Evolutionary conservation across 2,329 filamentous ascomycete genomes (phyloP).

Genomic region (Sarocladium oryzae): DNA sequence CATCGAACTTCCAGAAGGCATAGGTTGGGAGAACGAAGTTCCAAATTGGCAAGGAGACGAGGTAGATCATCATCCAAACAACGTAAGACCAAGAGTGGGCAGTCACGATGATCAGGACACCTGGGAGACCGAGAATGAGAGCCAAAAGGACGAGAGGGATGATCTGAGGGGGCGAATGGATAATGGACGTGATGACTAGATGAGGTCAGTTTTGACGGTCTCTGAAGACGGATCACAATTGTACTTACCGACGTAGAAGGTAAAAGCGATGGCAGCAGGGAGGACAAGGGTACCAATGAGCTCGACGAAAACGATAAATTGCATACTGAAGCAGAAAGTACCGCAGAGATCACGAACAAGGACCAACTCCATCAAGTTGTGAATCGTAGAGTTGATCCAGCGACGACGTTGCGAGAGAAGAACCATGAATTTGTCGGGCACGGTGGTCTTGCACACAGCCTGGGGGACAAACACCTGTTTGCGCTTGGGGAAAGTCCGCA

Average conservation of each 20-base stretch:
- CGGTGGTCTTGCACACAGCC: slow-evolving; percentile 96
- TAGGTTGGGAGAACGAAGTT: slow-evolving; percentile 94
- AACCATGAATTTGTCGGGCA: slow-evolving; percentile 87
- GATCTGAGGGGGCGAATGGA: slow-evolving; percentile 67
- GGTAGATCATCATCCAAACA: slow-evolving; percentile 94
- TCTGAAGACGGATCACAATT: background rate
- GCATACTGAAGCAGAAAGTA: slow-evolving; percentile 99
- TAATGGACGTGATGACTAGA: slow-evolving; percentile 77
- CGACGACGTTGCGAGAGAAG: slow-evolving; percentile 88
- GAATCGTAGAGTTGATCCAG: slow-evolving; percentile 99
- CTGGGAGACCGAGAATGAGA: slow-evolving; percentile 89
- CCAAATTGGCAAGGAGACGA: slow-evolving; percentile 89
- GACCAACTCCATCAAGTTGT: slow-evolving; percentile 96
- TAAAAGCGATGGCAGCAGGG: slow-evolving; percentile 94
- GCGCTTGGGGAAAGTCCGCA: slow-evolving; percentile 96
- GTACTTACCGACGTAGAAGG: slow-evolving; percentile 83
- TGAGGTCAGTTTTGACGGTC: slow-evolving; percentile 6
- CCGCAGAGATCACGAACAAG: slow-evolving; percentile 93
- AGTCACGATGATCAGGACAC: slow-evolving; percentile 84
- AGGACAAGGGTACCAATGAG: slow-evolving; percentile 90
- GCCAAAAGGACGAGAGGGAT: slow-evolving; percentile 86
- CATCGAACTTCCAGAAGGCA: slow-evolving; percentile 99
- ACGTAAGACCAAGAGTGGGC: slow-evolving; percentile 91
- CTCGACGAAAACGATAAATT: slow-evolving; percentile 96
- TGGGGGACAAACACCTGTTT: slow-evolving; percentile 99